A percentile compares a stretch with the other conserved stretches of the same genome.
phyloP scores from a whole-genome alignment of 2,329 filamentous ascomycete species.

The Xylariaceae sp. region DNA sequence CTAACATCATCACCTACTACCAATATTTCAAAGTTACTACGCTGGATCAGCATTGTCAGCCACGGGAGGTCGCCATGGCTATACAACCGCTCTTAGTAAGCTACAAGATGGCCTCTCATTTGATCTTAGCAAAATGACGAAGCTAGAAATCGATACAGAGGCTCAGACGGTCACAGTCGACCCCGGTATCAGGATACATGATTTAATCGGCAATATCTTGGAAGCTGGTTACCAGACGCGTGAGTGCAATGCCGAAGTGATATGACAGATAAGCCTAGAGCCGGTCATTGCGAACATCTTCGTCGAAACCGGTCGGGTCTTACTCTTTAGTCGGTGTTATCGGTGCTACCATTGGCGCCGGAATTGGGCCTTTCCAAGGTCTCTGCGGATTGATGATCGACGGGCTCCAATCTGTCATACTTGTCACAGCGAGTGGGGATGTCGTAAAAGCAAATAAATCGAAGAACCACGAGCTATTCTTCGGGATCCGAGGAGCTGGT shows the following conservation, averaged over 20 bases:
- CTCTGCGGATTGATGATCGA: conserved; percentile 22
- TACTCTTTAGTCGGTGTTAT: conserved; percentile 14
- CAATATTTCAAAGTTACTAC: background rate
- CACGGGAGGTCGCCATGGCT: conserved; percentile 33
- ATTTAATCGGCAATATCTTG: conserved; percentile 9
- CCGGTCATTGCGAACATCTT: too few relatives aligned
- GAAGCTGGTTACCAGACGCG: conserved; percentile 16
- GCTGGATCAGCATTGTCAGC: conserved; percentile 31
- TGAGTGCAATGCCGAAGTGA: conserved; percentile 9
- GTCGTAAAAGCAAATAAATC: conserved; percentile 12
- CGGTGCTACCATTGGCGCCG: conserved; percentile 21
- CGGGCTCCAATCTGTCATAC: conserved; percentile 23
- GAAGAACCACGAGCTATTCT: conserved; percentile 22
- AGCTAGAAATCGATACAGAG: conserved; percentile 16
- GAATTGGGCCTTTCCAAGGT: conserved; percentile 17
- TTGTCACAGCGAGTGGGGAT: conserved; percentile 24
- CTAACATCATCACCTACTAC: background rate
- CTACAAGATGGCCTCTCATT: conserved; percentile 30
- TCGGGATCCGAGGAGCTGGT: conserved; percentile 25
- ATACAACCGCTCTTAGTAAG: conserved; percentile 22
- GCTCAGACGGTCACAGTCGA: conserved; percentile 20
- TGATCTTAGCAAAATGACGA: conserved; percentile 30
- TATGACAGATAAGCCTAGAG: too few relatives aligned
- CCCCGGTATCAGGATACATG: background rate
- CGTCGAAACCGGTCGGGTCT: conserved; percentile 11